Evolutionary conservation across 768 basidiomycete species (phyloP).

Genomic region (Podaxis sp.): DNA sequence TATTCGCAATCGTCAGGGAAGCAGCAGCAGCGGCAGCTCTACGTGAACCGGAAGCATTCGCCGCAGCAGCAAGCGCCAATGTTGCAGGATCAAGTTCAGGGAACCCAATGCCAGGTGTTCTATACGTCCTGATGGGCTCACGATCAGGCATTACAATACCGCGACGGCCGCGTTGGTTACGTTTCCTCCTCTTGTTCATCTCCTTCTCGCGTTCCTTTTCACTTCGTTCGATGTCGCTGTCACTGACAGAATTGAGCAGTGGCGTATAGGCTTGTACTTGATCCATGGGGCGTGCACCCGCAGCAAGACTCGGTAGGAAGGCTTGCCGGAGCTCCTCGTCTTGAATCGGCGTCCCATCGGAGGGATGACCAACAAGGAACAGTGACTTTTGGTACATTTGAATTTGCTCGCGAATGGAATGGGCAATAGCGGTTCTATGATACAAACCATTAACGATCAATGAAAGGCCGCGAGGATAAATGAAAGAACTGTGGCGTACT

Average conservation of each 20-base stretch:
- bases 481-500: slow-evolving; percentile 42
- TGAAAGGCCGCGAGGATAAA: background rate
- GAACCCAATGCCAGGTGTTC: slow-evolving; percentile 84
- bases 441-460: background rate
- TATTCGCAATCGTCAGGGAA: slow-evolving; percentile 79
- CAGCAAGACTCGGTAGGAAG: slow-evolving; percentile 77
- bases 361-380: slow-evolving; percentile 83
- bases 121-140: slow-evolving; percentile 86
- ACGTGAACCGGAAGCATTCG: slow-evolving; percentile 64
- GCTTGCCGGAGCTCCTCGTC: slow-evolving; percentile 91
- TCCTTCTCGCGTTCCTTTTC: slow-evolving; percentile 96
- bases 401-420: slow-evolving; percentile 93
- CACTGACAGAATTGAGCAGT: slow-evolving; percentile 81
- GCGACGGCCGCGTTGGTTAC: slow-evolving; percentile 75
- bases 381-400: slow-evolving; percentile 89
- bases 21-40: slow-evolving; percentile 87
- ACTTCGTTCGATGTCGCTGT: slow-evolving; percentile 81
- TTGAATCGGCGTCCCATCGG: slow-evolving; percentile 70
- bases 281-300: slow-evolving; percentile 69
- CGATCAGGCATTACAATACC: slow-evolving; percentile 88
- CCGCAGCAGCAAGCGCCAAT: slow-evolving; percentile 59
- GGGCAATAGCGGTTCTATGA: slow-evolving; percentile 88
- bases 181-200: slow-evolving; percentile 76
- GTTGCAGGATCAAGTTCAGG: slow-evolving; percentile 73
- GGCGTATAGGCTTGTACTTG: slow-evolving; percentile 83